Percentiles rank a stretch among this genome's conserved stretches.
Evolutionary conservation across 495 filamentous ascomycete genomes (phyloP).

Genomic region (Penicillium coffeae): DNA sequence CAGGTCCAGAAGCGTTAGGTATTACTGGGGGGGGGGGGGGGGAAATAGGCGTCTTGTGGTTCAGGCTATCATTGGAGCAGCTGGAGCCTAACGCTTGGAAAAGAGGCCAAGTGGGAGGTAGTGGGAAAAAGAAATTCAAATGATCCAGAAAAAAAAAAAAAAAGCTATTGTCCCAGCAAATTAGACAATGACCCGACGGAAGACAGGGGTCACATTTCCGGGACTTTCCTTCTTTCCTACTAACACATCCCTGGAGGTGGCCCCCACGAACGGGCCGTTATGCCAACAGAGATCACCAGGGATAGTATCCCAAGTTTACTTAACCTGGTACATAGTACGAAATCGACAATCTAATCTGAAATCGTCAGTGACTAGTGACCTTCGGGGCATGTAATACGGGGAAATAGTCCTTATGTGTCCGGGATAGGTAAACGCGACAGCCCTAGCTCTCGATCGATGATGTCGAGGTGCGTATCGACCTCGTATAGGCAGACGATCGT

Average conservation of each 20-base stretch:
- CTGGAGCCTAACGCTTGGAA: too few species aligned
- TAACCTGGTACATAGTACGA: neutral
- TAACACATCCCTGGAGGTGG: too few species aligned
- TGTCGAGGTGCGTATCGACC: too few species aligned
- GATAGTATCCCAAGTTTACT: too few species aligned
- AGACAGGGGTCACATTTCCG: constrained; percentile 4
- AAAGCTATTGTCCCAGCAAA: constrained; percentile 1
- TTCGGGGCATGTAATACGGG: too few species aligned
- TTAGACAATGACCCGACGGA: constrained; percentile 12
- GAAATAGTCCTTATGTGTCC: too few species aligned
- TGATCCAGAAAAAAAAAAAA: constrained; percentile 3
- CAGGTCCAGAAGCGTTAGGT: constrained; percentile 9
- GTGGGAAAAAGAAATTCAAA: neutral
- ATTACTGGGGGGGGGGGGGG: too few species aligned
- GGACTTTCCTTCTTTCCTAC: too few species aligned
- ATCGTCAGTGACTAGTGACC: too few species aligned
- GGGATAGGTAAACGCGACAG: too few species aligned
- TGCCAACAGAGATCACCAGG: constrained; percentile 1
- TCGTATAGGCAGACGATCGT: too few species aligned
- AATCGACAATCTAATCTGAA: neutral
- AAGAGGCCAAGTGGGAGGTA: neutral
- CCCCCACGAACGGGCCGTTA: constrained; percentile 26
- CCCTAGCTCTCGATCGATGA: too few species aligned
- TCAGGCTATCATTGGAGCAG: neutral
- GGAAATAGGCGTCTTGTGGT: neutral